Percentiles rank a stretch among this genome's conserved stretches.
Evolutionary conservation across 2,329 filamentous ascomycete species (phyloP).

Genomic region (Pseudogymnoascus sp.): DNA sequence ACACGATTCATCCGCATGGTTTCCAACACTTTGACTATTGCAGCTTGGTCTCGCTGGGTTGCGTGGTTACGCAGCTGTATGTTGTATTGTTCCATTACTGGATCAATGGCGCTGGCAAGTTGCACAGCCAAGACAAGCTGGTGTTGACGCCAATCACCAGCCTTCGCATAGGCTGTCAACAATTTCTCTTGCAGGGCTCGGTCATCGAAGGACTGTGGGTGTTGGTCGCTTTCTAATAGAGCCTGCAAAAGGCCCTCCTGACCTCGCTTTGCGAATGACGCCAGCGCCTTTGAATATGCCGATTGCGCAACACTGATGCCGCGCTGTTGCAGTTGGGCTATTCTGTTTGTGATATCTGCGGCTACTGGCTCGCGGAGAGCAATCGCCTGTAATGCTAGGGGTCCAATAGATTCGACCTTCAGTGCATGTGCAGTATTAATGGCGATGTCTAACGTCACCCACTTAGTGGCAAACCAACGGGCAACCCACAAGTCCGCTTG

Average conservation of each 20-base stretch:
- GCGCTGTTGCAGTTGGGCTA: conserved; percentile 51
- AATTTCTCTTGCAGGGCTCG: conserved; percentile 43
- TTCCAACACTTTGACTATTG: conserved; percentile 25
- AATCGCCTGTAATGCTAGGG: conserved; percentile 69
- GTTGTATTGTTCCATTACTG: conserved; percentile 37
- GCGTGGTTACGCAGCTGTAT: conserved; percentile 35
- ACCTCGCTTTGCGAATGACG: conserved; percentile 51
- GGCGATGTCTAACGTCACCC: conserved; percentile 64
- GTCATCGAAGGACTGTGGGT: conserved; percentile 56
- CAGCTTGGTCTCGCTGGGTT: conserved; percentile 28
- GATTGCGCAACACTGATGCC: conserved; percentile 56
- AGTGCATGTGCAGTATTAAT: conserved; percentile 63
- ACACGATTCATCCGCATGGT: conserved; percentile 41
- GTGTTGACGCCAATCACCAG: conserved; percentile 42
- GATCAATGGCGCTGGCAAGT: conserved; percentile 33
- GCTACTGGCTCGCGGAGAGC: conserved; percentile 54
- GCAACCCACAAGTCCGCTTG: conserved; percentile 49
- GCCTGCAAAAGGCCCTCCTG: conserved; percentile 32
- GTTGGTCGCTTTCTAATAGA: conserved; percentile 47
- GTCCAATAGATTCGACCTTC: conserved; percentile 64
- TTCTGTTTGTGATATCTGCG: conserved; percentile 46
- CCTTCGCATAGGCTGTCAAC: conserved; percentile 42
- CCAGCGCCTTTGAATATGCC: conserved; percentile 57
- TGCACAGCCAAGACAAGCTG: conserved; percentile 49
- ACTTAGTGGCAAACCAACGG: conserved; percentile 71